Evolutionary conservation across 1,139 yeast genomes (phyloP).

Genomic region (Protomyces macrosporus): DNA sequence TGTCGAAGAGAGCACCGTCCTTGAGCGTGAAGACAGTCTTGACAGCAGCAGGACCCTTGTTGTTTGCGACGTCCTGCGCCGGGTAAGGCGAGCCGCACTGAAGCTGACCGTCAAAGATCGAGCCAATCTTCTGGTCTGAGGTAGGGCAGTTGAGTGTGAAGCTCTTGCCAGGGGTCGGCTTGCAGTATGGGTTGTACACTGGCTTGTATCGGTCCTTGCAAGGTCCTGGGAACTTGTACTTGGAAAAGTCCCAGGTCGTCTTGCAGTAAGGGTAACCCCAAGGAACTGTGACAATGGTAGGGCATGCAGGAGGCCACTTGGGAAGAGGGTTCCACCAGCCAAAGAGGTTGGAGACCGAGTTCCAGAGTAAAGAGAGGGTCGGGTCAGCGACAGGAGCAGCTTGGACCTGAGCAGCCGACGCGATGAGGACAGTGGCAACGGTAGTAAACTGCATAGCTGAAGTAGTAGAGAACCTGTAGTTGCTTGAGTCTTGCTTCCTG

Average conservation of each 20-base stretch:
- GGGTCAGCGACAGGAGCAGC: neutral
- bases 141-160: neutral
- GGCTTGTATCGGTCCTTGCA: neutral
- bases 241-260: neutral
- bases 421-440: neutral
- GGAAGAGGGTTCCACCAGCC: neutral
- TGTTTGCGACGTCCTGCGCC: neutral
- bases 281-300: neutral
- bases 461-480: neutral
- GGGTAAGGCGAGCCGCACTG: neutral
- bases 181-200: neutral
- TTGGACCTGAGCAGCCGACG: neutral
- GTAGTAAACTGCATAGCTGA: neutral
- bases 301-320: neutral
- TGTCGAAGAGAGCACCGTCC: neutral
- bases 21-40: neutral
- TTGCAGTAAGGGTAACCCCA: neutral
- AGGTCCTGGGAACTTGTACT: neutral
- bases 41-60: neutral
- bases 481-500: neutral
- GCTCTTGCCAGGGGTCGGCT: neutral
- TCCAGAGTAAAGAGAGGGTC: neutral
- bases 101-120: neutral
- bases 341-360: neutral
- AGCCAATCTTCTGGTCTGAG: neutral